Base-by-base conservation (phyloP, 1,284 basidiomycete species). In the Earliella scabrosa region DNA sequence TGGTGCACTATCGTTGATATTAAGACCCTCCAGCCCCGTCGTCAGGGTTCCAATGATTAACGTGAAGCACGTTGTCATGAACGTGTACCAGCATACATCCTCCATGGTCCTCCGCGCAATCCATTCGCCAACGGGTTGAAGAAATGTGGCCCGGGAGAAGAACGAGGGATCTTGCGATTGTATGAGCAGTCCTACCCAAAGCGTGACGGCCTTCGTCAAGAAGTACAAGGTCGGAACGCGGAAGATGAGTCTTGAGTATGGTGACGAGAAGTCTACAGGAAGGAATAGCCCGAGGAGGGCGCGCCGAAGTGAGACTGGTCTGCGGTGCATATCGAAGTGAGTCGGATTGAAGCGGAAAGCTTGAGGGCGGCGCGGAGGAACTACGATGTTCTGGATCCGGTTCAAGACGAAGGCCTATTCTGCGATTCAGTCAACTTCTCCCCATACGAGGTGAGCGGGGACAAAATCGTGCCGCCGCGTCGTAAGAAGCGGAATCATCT, bases 361-460 rank as follows among this genome's bases (percentile, higher is more conserved):
- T 29, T 71, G 71, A 1, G 75, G 70, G 43, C 74, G 74, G 5
- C 82, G 80, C n/a, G 85, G 82, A 11, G 89, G 89, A 0, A 89
- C 82, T 41, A 90, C 85, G 47, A 89, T 82, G 69, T 91, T 85
- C 63, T 90, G 88, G 54, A 91, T 86, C 32, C 88, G 81, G 63
- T 90, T 87, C 49, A 90, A 71, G 21, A 90, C 67, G 39, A 91
- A 71, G 11, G 82, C 84, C 88, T 90, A 55, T n/a, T 48, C 52
- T 52, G 38, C 10, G 1, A 27, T 26, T 50, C 51, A 51, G 52
- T 61, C 54, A 56, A 59, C 49, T 23, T 39, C 50, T 54, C 53
- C 45, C 21, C 18, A 27, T 16, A 18, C 16, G 14, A n/a, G n/a
- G 24, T 35, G 16, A 2, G 13, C 24, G 40, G 18, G 4, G 18